These are phyloP conservation scores for Mycena vulgaris DNA, from an alignment of 768 basidiomycete species.

Conservation along the genomic window DNA sequence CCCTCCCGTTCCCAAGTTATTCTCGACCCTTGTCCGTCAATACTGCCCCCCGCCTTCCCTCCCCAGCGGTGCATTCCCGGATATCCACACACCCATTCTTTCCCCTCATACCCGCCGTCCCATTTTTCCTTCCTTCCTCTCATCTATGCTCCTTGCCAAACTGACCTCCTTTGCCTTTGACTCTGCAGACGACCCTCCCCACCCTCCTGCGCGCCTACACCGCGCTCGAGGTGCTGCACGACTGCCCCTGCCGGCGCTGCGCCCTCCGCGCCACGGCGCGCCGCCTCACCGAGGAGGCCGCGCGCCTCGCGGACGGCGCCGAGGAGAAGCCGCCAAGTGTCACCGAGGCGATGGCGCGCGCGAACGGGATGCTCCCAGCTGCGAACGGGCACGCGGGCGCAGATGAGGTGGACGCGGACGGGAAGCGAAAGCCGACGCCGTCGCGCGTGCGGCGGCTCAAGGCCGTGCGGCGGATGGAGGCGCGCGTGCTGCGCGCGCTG, in stretches of 20 bases:
- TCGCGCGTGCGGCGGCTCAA: conserved; percentile 85
- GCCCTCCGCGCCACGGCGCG: conserved; percentile 85
- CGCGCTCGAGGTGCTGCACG: conserved; percentile 87
- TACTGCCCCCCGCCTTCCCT: too few relatives aligned
- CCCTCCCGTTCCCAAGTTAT: neutral
- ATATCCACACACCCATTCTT: too few relatives aligned
- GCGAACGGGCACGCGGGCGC: neutral
- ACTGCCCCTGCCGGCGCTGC: conserved; percentile 94
- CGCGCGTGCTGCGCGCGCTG: conserved; percentile 72
- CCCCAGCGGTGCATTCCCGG: too few relatives aligned
- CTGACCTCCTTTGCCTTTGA: neutral
- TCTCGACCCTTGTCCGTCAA: too few relatives aligned
- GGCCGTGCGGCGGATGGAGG: conserved; percentile 78
- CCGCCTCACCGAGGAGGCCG: conserved; percentile 74
- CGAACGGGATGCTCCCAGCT: neutral
- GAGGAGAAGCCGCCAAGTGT: neutral
- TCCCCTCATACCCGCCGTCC: too few relatives aligned
- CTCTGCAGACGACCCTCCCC: conserved; percentile 28
- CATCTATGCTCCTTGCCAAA: neutral
- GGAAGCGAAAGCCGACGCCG: conserved; percentile 55
- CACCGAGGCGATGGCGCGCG: neutral
- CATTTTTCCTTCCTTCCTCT: conserved; percentile 21
- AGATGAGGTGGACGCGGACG: neutral
- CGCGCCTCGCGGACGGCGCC: conserved; percentile 64
- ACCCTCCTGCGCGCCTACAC: conserved; percentile 84